Evolutionary conservation across 495 filamentous ascomycete genomes (phyloP), one percentile per base, ranked within the genome.

Genomic region (Hyphodiscus hymeniophilus): DNA sequence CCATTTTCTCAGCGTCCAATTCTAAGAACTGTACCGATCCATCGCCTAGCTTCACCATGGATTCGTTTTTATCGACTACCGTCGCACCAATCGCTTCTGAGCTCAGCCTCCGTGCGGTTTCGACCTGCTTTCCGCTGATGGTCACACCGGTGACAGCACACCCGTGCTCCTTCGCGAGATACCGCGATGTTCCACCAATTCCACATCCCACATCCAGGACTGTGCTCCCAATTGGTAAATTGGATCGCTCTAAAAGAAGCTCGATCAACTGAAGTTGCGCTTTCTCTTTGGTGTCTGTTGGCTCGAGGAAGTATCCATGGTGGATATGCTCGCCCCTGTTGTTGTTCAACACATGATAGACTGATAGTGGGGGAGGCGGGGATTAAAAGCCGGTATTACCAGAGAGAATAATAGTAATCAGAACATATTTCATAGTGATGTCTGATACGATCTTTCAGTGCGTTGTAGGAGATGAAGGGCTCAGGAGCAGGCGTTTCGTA

Each of bases 251-350:
- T 2, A 78, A 66, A 6, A 79, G 64, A 13, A 73, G 67, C 13
- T 65, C 60, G 54, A 71, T 73, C 22, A 77, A 62, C 54, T 74
- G 70, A 35, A 73, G 39, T 52, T 76, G 72, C 7, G 71, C 66
- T 20, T 65, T 66, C 54, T 78, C 74, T 55, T 77, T 76, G 40
- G 63, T 66, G 32, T 70, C 66, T 35, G 43, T 58, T 23, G 65
- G 58, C 17, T 60, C 65, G 31, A 73, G 62, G 67, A 71, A 73
- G 55, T 71, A 68, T 23, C 76, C 76, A 52, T 79, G 76, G 50
- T 79, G 76, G 54, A 79, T 78, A 55, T 79, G 76, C 48, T 79
- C 75, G 30, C 76, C 76, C 76, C 74, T 79, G 32, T 38, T 15
- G 11, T 30, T 39, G 7, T 6, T 44, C 11, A 32, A 47, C 26